Conservation (phyloP, 257 asterid genomes). For the Petrea volubilis region DNA sequence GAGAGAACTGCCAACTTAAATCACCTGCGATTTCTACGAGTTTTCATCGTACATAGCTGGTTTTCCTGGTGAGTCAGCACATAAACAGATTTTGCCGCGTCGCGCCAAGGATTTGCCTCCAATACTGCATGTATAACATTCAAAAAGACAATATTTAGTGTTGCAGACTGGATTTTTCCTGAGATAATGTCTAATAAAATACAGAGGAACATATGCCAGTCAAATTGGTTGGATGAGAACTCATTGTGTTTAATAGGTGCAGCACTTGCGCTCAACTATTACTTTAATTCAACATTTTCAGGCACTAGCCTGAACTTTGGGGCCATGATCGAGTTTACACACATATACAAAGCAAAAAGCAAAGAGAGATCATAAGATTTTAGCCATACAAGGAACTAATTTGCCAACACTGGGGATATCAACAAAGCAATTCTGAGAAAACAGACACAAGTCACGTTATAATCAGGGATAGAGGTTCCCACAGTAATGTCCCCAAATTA, state of each 20-base stretch:
- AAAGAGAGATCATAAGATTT: conserved; percentile 3
- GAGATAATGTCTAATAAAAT: background rate
- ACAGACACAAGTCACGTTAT: background rate
- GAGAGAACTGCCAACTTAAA: conserved; percentile 19
- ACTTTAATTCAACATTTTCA: background rate
- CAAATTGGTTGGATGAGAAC: background rate
- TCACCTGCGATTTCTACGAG: conserved; percentile 82
- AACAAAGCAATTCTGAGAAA: background rate
- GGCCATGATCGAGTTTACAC: background rate
- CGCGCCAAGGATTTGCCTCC: conserved; percentile 97
- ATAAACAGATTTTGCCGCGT: conserved; percentile 78
- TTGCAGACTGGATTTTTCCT: background rate
- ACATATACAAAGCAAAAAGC: no score
- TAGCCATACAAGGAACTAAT: background rate
- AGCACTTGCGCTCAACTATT: background rate
- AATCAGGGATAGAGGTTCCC: background rate
- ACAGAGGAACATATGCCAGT: background rate
- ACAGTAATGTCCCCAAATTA: background rate
- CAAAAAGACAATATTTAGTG: conserved; percentile 2
- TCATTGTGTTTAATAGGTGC: background rate
- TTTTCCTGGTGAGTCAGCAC: conserved; percentile 90
- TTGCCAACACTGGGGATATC: background rate
- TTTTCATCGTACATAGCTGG: conserved; percentile 91
- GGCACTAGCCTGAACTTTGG: background rate
- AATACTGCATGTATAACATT: conserved; percentile 48